Percentiles rank a stretch among this genome's conserved stretches.
phyloP scores from a whole-genome alignment of 371 early-diverging fungal genomes.

The Syncephalastrum contaminatum region DNA sequence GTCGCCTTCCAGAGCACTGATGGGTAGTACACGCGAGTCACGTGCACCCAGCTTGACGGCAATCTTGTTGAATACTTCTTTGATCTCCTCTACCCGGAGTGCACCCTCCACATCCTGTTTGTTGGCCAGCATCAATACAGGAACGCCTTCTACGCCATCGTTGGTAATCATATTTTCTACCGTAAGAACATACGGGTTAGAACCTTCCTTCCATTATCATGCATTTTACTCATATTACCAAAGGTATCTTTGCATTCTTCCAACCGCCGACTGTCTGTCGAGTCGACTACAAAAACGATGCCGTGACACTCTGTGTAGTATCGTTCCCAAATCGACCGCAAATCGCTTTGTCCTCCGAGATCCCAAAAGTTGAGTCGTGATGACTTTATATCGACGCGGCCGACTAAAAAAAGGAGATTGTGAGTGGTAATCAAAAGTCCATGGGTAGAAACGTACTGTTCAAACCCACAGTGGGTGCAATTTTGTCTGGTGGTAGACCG shows the following conservation, averaged over 20 bases:
- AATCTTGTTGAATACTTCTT: constrained; percentile 89
- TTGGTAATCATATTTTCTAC: constrained; percentile 73
- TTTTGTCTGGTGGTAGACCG: constrained; percentile 84
- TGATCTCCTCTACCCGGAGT: constrained; percentile 79
- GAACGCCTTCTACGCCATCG: constrained; percentile 82
- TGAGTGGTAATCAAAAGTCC: no score
- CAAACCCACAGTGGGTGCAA: constrained; percentile 93
- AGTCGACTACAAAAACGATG: constrained; percentile 91
- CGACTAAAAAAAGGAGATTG: constrained; percentile 55
- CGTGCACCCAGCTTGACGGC: constrained; percentile 79
- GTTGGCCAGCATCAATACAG: constrained; percentile 92
- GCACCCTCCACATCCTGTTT: constrained; percentile 86
- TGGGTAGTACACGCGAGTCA: constrained; percentile 67
- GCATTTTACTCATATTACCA: constrained; percentile 49
- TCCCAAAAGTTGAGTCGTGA: constrained; percentile 89
- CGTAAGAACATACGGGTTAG: neutral
- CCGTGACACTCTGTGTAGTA: constrained; percentile 96
- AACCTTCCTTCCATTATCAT: no score
- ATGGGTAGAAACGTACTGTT: constrained; percentile 63
- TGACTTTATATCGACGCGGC: constrained; percentile 70
- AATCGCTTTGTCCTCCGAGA: constrained; percentile 89
- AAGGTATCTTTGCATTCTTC: constrained; percentile 80
- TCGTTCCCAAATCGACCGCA: constrained; percentile 89
- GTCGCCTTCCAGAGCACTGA: constrained; percentile 80
- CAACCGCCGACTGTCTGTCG: constrained; percentile 76